Evolutionary conservation across 495 filamentous ascomycete species (phyloP), one percentile per base, ranked within the genome.

Genomic region (Entonaema liquescens): DNA sequence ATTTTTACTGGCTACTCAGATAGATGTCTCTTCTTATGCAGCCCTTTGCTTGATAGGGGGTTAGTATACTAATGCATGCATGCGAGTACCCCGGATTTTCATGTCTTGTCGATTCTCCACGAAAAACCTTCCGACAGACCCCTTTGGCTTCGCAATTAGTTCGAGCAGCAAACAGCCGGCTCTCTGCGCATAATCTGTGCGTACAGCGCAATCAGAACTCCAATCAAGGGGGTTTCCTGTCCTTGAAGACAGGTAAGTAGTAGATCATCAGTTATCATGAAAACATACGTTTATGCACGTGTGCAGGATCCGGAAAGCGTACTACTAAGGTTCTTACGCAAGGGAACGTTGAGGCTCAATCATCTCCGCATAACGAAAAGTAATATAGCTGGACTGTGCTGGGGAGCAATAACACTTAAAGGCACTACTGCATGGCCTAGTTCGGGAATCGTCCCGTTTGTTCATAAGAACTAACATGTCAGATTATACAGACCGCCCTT

Each of bases 321-420:
- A 21, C 53, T 35, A 56, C 53, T 47, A 47, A 47, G 42, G 42
- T 47, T 47, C 42, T 47, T 9, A 71, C 63, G 68, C 59, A 71
- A 71, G 68, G 68, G 63, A 62, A 65, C 68, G 54, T 58, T 71
- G 68, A 58, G 68, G 68, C 68, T 71, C 68, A 67, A 57, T 53
- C 62, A 63, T 63, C 42, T 71, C 63, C 62, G 54, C 68, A 61
- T 47, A 17, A n/a, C 13, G 31, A 21, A 40, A 55, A 33, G 49
- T 65, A 65, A 56, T 29, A 58, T 66, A 56, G 54, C 55, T 70
- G 44, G 31, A 23, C 28, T 38, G 49, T 55, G 61, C 40, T 28
- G 23, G 40, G n/a, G 17, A 40, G 36, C 17, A 70, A 70, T 65
- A 33, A 64, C n/a, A 55, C 17, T 54, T 23, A 12, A 21, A 17